Percentiles rank a stretch among this genome's conserved stretches.
Conservation (phyloP, 495 filamentous ascomycete species). For the Pyrenopolyporus hunteri region DNA sequence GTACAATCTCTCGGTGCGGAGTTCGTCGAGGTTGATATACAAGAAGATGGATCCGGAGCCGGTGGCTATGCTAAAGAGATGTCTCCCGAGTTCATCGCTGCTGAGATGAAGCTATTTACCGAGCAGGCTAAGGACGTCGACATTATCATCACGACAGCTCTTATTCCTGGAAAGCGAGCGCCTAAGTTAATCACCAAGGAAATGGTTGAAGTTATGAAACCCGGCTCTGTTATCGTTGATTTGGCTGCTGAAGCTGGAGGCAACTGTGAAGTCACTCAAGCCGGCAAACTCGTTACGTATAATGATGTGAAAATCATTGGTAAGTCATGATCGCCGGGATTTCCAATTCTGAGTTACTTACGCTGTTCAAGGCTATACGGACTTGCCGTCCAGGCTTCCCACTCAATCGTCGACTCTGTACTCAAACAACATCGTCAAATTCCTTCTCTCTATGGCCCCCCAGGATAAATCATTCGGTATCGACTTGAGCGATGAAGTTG, state of each 20-base stretch:
- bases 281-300: conserved; percentile 68
- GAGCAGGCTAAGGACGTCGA: conserved; percentile 84
- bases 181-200: conserved; percentile 78
- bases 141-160: conserved; percentile 82
- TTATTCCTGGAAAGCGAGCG: conserved; percentile 78
- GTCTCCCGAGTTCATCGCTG: conserved; percentile 86
- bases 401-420: conserved; percentile 84
- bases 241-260: conserved; percentile 81
- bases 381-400: conserved; percentile 77
- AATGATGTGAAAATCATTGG: conserved; percentile 82
- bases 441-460: conserved; percentile 76
- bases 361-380: conserved; percentile 69
- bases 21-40: conserved; percentile 81
- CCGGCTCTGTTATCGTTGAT: conserved; percentile 80
- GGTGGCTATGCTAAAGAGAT: conserved; percentile 88
- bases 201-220: conserved; percentile 81
- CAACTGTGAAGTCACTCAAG: conserved; percentile 76
- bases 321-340: conserved; percentile 39
- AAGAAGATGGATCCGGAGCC: conserved; percentile 80
- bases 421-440: conserved; percentile 87
- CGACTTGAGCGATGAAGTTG: conserved; percentile 78
- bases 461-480: conserved; percentile 75
- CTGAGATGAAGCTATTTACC: conserved; percentile 85
- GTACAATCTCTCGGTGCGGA: conserved; percentile 84
- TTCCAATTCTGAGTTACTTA: conserved; percentile 1